These are phyloP conservation scores for Lasiosphaeria miniovina DNA, from an alignment of 495 filamentous ascomycete species.

Conservation along the genomic window DNA sequence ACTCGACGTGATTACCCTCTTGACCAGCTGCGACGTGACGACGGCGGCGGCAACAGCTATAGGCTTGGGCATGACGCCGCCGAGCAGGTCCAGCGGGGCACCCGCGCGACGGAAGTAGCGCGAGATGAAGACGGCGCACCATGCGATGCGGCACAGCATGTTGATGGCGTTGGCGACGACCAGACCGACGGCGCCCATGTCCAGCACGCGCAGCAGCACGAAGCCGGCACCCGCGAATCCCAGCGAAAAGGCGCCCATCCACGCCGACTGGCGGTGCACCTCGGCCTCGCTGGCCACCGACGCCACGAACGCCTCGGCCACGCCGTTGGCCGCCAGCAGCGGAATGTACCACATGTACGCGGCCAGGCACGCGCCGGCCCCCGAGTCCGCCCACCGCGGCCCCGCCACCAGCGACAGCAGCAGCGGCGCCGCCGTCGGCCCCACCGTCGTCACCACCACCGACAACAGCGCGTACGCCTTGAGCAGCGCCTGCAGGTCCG, in stretches of 20 bases:
- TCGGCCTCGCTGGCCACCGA: conserved; percentile 70
- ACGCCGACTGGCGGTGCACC: conserved; percentile 69
- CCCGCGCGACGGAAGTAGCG: conserved; percentile 54
- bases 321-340: conserved; percentile 85
- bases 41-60: conserved; percentile 22
- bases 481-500: conserved; percentile 43
- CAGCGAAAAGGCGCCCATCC: conserved; percentile 76
- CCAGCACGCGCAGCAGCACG: conserved; percentile 60
- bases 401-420: conserved; percentile 73
- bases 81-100: conserved; percentile 24
- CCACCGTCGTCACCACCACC: conserved; percentile 61
- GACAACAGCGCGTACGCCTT: conserved; percentile 66
- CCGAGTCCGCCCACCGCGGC: conserved; percentile 62
- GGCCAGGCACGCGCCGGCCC: conserved; percentile 61
- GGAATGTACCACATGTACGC: conserved; percentile 91
- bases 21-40: conserved; percentile 22
- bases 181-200: conserved; percentile 71
- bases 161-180: conserved; percentile 84
- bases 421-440: conserved; percentile 67
- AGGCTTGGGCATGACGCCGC: conserved; percentile 28
- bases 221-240: conserved; percentile 71
- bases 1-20: conserved; percentile 28
- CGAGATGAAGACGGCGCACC: conserved; percentile 70
- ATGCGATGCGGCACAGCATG: conserved; percentile 76
- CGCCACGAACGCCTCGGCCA: conserved; percentile 88